A percentile compares a stretch with the other conserved stretches of the same genome.
These are phyloP conservation scores for Pharnaceum exiguum DNA, from an alignment of 148 eudicot species.

Conservation along the genomic window DNA sequence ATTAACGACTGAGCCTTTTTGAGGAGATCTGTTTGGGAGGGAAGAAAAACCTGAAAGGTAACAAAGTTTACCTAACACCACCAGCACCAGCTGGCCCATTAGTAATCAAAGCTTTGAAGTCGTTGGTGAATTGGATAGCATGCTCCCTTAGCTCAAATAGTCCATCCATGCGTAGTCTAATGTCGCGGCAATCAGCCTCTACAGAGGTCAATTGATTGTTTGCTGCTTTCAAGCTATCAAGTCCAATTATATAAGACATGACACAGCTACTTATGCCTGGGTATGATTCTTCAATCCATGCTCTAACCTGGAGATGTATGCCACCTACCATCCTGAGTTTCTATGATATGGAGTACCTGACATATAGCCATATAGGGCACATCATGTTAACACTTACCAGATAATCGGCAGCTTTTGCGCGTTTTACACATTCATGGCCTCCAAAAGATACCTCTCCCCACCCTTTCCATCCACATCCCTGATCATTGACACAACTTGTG, in stretches of 20 bases:
- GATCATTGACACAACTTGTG: no score
- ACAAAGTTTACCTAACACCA: conserved; percentile 62
- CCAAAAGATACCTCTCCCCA: conserved; percentile 99
- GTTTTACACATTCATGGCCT: conserved; percentile 70
- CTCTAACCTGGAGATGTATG: conserved; percentile 49
- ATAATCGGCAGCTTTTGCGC: conserved; percentile 89
- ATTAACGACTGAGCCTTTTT: no score
- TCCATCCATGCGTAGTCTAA: conserved; percentile 94
- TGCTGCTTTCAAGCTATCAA: conserved; percentile 80
- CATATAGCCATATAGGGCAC: background rate
- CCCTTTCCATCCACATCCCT: conserved; percentile 97
- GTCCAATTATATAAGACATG: conserved; percentile 76
- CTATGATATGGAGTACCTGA: no score
- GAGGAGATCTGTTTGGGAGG: no score
- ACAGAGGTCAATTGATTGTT: conserved; percentile 16
- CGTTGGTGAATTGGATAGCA: conserved; percentile 64
- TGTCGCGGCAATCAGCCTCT: conserved; percentile 39
- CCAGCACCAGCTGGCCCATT: conserved; percentile 99
- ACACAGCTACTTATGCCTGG: conserved; percentile 53
- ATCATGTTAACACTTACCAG: conserved; percentile 59
- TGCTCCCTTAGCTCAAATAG: conserved; percentile 66
- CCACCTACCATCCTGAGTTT: background rate
- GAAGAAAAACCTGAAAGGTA: no score
- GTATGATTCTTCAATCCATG: conserved; percentile 91
- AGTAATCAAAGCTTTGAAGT: conserved; percentile 84